These are phyloP conservation scores for Inga laurina DNA, from an alignment of 306 rosid species.

Conservation along the genomic window DNA sequence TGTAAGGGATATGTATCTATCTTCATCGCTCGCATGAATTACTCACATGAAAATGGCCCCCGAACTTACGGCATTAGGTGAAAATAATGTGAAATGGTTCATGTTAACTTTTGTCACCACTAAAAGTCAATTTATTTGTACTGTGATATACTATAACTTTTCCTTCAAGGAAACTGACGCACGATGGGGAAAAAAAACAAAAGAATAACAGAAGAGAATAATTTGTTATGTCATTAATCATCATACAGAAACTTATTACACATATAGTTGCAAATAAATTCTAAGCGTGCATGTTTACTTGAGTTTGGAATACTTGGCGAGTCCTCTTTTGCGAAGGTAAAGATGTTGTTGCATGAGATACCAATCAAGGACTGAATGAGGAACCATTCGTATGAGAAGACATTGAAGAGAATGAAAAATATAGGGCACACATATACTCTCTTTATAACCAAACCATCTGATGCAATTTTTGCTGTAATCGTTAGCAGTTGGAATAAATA, in stretches of 20 bases:
- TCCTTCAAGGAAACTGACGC: too few relatives aligned
- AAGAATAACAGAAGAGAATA: too few relatives aligned
- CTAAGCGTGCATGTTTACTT: not conserved
- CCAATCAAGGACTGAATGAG: slow-evolving; percentile 31
- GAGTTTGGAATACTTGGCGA: slow-evolving; percentile 17
- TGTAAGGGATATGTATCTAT: too few relatives aligned
- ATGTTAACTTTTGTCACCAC: too few relatives aligned
- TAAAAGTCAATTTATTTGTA: too few relatives aligned
- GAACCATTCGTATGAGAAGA: slow-evolving; percentile 32
- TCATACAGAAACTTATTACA: not conserved
- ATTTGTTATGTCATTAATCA: not conserved
- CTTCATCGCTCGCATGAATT: too few relatives aligned
- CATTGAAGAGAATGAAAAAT: slow-evolving; percentile 58
- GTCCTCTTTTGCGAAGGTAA: slow-evolving; percentile 28
- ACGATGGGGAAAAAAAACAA: too few relatives aligned
- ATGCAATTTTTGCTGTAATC: slow-evolving; percentile 34
- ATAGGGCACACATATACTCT: slow-evolving; percentile 60
- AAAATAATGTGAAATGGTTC: too few relatives aligned
- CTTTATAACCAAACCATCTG: slow-evolving; percentile 42
- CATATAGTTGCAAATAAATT: not conserved
- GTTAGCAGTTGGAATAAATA: slow-evolving; percentile 58
- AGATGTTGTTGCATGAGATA: slow-evolving; percentile 29
- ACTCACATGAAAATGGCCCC: too few relatives aligned
- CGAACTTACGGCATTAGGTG: too few relatives aligned
- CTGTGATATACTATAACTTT: too few relatives aligned